Evolutionary conservation across 208 protist genomes (phyloP).

Genomic region (Blastocrithidia nonstop): DNA sequence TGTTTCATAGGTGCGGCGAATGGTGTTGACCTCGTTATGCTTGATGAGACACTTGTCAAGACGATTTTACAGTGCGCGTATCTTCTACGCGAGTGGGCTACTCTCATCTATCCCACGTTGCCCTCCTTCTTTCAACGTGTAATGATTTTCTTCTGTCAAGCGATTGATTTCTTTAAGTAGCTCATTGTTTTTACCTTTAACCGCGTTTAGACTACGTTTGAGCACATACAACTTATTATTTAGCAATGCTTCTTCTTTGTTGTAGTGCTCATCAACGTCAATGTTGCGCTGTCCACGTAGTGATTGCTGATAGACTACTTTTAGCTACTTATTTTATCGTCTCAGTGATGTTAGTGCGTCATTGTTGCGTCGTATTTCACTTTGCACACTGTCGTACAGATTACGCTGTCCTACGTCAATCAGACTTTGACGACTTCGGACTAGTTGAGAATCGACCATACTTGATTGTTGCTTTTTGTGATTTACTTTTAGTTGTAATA

Average conservation of each 20-base stretch:
- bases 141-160: conserved; percentile 23
- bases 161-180: conserved; percentile 42
- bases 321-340: conserved; percentile 81
- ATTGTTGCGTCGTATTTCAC: conserved; percentile 74
- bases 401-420: conserved; percentile 79
- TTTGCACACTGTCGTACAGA: conserved; percentile 65
- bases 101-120: conserved; percentile 40
- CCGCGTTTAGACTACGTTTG: conserved; percentile 72
- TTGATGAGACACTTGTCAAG: conserved; percentile 95
- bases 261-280: conserved; percentile 56
- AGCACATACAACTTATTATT: conserved; percentile 72
- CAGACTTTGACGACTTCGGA: conserved; percentile 25
- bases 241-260: conserved; percentile 55
- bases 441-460: background rate
- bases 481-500: background rate
- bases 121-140: conserved; percentile 36
- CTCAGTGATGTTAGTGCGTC: conserved; percentile 68
- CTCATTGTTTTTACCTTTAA: conserved; percentile 63
- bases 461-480: background rate
- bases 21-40: conserved; percentile 91
- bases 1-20: conserved; percentile 90
- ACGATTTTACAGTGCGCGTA: conserved; percentile 88
- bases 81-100: conserved; percentile 78
- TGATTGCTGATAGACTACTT: conserved; percentile 23
- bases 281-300: conserved; percentile 37